Evolutionary conservation across 2,329 filamentous ascomycete species (phyloP), one percentile per base, ranked within the genome.

Genomic region (Grosmannia huntii): DNA sequence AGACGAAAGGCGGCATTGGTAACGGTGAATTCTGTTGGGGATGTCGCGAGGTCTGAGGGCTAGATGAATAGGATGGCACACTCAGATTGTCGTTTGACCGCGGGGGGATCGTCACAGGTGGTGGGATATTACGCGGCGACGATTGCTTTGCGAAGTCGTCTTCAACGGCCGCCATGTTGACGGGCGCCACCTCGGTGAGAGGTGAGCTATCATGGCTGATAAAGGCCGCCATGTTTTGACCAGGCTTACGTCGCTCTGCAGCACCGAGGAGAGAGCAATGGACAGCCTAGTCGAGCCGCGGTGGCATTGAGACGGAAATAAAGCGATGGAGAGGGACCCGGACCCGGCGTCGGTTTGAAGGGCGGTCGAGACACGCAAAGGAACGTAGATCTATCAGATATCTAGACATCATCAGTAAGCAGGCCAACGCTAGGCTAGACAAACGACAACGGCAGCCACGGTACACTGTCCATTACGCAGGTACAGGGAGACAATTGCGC

Each of bases 1-100:
- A 87, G 59, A 83, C 76, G 65, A 87, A 87, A 6, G 77, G 78
- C 33, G 84, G 83, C 57, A 86, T 86, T 53, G 83, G 82, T 55
- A 74, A 75, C 56, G 79, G 78, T 71, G 70, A 28, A 4, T 11
- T 50, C 1, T 50, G 48, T 25, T 25, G 44, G 1, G 61, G 59
- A 53, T n/a, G 19, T 19, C 6, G 41, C 5, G 73, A 72, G 19
- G 65, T 60, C 55, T 70, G 69, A 25, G 68, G 62, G 63, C 64
- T 62, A 46, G 61, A 60, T 46, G 64, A 27, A 23, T 64, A 61
- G 49, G 59, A 63, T 31, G 64, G 55, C 27, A 14, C 38, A 21
- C 9, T 14, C 12, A 50, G 21, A 12, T 4, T 41, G 65, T 63
- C 60, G 65, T 64, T 60, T 63, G 63, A 62, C 67, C 67, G 55